phyloP scores from a whole-genome alignment of 352 stramenopile species.

The Pythium phragmiticola region DNA sequence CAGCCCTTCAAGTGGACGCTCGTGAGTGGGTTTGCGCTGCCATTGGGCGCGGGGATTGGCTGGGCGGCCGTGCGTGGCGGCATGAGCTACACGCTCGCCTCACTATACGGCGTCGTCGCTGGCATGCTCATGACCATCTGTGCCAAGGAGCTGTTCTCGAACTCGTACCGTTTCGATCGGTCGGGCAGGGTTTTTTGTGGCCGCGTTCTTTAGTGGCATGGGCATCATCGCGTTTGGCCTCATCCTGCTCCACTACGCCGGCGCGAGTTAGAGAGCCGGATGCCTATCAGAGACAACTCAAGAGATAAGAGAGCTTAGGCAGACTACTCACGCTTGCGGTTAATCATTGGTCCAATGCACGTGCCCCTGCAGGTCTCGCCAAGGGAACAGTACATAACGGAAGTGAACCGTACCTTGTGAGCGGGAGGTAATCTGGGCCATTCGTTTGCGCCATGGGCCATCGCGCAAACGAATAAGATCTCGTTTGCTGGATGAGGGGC shows the following conservation, averaged over 20 bases:
- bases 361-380: too few relatives aligned
- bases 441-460: too few relatives aligned
- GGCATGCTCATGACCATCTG: slow-evolving; percentile 94
- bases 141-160: slow-evolving; percentile 88
- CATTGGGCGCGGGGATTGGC: slow-evolving; percentile 86
- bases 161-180: slow-evolving; percentile 87
- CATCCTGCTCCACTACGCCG: slow-evolving; percentile 78
- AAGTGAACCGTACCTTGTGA: too few relatives aligned
- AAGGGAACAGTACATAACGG: too few relatives aligned
- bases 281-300: not conserved
- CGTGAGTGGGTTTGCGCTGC: slow-evolving; percentile 82
- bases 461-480: too few relatives aligned
- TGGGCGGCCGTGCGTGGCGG: slow-evolving; percentile 61
- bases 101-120: slow-evolving; percentile 90
- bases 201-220: slow-evolving; percentile 83
- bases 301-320: not conserved
- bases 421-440: too few relatives aligned
- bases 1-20: slow-evolving; percentile 92
- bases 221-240: slow-evolving; percentile 88
- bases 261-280: slow-evolving; percentile 35
- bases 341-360: not conserved
- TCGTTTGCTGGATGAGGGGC: too few relatives aligned
- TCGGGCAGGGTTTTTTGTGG: slow-evolving; percentile 82
- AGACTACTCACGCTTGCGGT: not conserved
- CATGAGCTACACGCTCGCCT: slow-evolving; percentile 59